phyloP scores from a whole-genome alignment of 768 basidiomycete species.

The Kwoniella heveanensis region DNA sequence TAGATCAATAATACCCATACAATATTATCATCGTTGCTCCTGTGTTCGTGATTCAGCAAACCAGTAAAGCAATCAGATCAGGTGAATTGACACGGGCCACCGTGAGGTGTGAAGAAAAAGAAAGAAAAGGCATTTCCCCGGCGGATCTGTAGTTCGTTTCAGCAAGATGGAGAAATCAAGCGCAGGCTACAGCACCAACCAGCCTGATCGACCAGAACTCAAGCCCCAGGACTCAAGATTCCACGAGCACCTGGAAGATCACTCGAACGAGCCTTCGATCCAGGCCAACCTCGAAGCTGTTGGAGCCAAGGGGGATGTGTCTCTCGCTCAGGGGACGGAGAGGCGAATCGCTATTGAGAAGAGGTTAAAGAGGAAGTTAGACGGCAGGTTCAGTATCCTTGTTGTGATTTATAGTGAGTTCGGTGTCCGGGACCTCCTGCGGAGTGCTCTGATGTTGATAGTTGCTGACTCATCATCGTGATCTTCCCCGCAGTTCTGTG shows the following conservation, averaged over 20 bases:
- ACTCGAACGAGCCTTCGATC: constrained; percentile 23
- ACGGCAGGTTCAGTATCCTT: constrained; percentile 52
- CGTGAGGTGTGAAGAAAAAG: too few relatives aligned
- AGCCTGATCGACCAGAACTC: constrained; percentile 1
- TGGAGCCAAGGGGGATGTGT: constrained; percentile 14
- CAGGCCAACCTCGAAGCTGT: constrained; percentile 12
- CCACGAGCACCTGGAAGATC: constrained; percentile 19
- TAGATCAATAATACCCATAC: too few relatives aligned
- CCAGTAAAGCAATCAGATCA: too few relatives aligned
- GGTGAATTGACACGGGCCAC: too few relatives aligned
- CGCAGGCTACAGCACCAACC: background rate
- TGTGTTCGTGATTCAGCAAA: too few relatives aligned
- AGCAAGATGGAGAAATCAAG: constrained; percentile 17
- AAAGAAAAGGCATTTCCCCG: too few relatives aligned
- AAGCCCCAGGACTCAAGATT: constrained; percentile 33
- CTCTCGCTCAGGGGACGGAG: constrained; percentile 24
- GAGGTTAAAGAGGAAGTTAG: constrained; percentile 53
- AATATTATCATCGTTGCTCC: too few relatives aligned
- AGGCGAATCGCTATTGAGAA: constrained; percentile 46
- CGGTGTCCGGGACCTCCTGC: background rate
- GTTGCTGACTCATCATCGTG: too few relatives aligned
- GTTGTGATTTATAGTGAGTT: constrained; percentile 38
- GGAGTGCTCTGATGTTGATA: background rate
- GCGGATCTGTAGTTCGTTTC: too few relatives aligned
- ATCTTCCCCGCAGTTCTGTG: constrained; percentile 24